phyloP scores from a whole-genome alignment of 1,284 basidiomycete genomes.

The Sanguinoderma infundibulare region DNA sequence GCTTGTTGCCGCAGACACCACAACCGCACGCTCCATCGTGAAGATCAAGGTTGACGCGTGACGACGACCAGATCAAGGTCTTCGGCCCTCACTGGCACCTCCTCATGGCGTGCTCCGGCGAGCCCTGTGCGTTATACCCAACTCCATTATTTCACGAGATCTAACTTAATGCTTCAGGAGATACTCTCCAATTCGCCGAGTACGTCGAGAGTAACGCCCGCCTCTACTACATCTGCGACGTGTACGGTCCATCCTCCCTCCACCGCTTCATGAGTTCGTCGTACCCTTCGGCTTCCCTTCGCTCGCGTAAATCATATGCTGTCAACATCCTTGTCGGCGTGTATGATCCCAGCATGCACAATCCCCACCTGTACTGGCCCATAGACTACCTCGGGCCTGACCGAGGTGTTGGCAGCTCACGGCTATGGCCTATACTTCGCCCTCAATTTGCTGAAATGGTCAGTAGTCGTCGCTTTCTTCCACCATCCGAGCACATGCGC shows the following conservation, averaged over 20 bases:
- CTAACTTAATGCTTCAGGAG: conserved; percentile 59
- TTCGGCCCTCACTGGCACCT: conserved; percentile 92
- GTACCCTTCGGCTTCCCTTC: conserved; percentile 85
- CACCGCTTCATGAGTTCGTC: conserved; percentile 94
- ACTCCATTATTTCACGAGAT: background rate
- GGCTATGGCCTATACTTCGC: conserved; percentile 96
- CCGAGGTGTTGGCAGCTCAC: conserved; percentile 91
- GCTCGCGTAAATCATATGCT: conserved; percentile 87
- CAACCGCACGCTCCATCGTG: conserved; percentile 88
- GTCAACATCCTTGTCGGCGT: conserved; percentile 96
- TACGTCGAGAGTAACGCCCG: conserved; percentile 95
- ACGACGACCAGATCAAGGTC: conserved; percentile 97
- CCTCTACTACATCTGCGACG: conserved; percentile 94
- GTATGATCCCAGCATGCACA: conserved; percentile 74
- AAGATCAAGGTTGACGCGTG: conserved; percentile 98
- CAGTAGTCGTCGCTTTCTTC: conserved; percentile 36
- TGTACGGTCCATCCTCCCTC: conserved; percentile 90
- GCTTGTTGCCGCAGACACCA: conserved; percentile 94
- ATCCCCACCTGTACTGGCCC: conserved; percentile 92
- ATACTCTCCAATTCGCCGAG: conserved; percentile 97
- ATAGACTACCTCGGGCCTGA: conserved; percentile 90
- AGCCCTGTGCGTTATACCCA: conserved; percentile 70
- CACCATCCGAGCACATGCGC: too few species aligned
- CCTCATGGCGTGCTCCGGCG: conserved; percentile 94
- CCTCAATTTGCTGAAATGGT: conserved; percentile 91